Base-by-base conservation (phyloP, 352 stramenopile species). In the Pythium rhizo-oryzae region DNA sequence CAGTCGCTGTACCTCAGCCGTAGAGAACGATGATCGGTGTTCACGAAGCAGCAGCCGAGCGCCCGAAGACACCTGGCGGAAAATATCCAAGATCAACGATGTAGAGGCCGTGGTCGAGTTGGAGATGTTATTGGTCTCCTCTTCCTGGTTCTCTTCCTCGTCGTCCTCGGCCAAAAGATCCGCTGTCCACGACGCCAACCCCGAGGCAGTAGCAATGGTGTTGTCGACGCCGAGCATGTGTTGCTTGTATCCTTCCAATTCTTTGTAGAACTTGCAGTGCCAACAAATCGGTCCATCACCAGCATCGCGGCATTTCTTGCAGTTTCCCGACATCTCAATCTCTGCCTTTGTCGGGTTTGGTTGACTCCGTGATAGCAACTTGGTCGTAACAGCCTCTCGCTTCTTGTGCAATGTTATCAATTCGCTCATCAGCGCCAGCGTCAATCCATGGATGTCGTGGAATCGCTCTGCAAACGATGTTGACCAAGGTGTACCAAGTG, bases 181-280 rank as follows among this genome's bases (percentile, higher is more conserved):
- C 7, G 41, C 52, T 13, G 30, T 39, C 62, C 62, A 69, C 19
- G 37, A 46, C 25, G 50, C 50, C 8, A 67, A 19, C 16, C 30
- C 50, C 9, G 50, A 54, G 1, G 51, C 41, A 0, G 50, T 41
- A 0, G 37, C 59, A 23, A 66, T n/a, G 2, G 59, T 66, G 13
- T 69, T 77, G 44, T 90, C 80, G 35, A 90, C 61, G 0, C 85
- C 83, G 9, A 87, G 73, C 33, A 90, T 70, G 55, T 93, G 82
- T 47, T 81, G 76, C 24, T 72, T 71, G 64, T 82, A 90, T 2
- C 71, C 71, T 51, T 89, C 78, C 7, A 91, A 61, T 28, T 93
- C 82, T 44, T 83, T 81, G 67, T 89, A 90, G 16, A 91, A 66
- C 19, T 77, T 75, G 55, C 87, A 95, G 46, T 95, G 83, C 25